Base-by-base conservation (phyloP, 257 asterid species). In the Phtheirospermum japonicum region DNA sequence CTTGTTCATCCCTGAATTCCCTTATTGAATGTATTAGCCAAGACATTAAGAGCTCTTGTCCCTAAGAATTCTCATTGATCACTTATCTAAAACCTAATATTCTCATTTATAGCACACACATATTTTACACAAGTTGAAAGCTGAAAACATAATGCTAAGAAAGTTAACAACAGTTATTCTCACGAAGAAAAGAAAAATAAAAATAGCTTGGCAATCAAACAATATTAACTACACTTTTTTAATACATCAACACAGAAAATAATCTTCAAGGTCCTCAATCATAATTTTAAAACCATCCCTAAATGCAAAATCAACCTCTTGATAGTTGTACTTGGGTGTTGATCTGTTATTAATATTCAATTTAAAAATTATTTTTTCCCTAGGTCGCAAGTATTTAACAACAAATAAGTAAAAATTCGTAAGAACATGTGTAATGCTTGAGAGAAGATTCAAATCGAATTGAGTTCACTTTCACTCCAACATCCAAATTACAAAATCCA, bases 121-220 rank as follows among this genome's bases (percentile, higher is more conserved):
- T n/a, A n/a, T n/a, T 18, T 19, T 51, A 51, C 57, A 10, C 33
- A 51, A 19, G 8, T 51, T 19, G 57, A 51, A 51, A 33, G 57
- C 13, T 19, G 58, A 23, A 20, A 51, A 52, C 58, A 20, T n/a
- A 18, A 17, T 19, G 57, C 14, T 49, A 49, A 49, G 28, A 49
- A 17, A 49, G n/a, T 49, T 17, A 20, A 18, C 31, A 4, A 50
- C 28, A 5, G 12, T 3, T 40, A 40, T 40, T 37, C 43, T 37
- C 9, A 4, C 43, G 7, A 36, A 6, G 7, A n/a, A n/a, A n/a
- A n/a, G n/a, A n/a, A n/a, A n/a, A n/a, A n/a, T n/a, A n/a, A n/a
- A n/a, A n/a, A n/a, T n/a, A n/a, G 8, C 8, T 2, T 34, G 9
- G 42, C 0, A 39, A 39, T 14, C 6, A 11, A 31, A 55, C n/a